phyloP scores from a whole-genome alignment of 345 rosid species.

The Salix udensis region DNA sequence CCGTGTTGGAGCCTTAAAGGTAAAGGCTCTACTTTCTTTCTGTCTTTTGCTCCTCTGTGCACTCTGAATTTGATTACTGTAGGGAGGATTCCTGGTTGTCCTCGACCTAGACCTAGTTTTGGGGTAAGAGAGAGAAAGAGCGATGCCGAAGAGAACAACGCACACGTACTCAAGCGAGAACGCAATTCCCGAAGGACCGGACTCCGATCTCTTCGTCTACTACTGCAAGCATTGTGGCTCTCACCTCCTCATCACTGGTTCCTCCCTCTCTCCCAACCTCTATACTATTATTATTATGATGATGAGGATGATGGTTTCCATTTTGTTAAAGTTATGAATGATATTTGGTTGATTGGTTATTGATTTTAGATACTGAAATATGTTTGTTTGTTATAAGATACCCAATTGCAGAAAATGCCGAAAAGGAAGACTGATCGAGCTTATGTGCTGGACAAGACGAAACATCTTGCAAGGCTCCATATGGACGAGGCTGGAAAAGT shows the following conservation, averaged over 20 bases:
- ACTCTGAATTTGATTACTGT: not conserved
- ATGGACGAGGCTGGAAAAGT: constrained; percentile 74
- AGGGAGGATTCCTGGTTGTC: not conserved
- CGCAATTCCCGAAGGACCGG: constrained; percentile 93
- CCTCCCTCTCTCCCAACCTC: constrained; percentile 12
- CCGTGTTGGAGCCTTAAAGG: not conserved
- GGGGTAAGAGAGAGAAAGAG: not conserved
- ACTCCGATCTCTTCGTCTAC: constrained; percentile 97
- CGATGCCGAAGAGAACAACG: constrained; percentile 98
- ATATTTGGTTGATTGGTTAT: no score
- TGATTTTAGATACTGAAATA: constrained; percentile 27
- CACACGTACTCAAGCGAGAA: constrained; percentile 99
- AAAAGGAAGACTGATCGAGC: constrained; percentile 93
- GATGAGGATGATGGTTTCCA: no score
- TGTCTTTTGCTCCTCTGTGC: not conserved
- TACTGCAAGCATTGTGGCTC: constrained; percentile 98
- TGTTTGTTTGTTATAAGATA: constrained; percentile 53
- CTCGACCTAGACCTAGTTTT: not conserved
- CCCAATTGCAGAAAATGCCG: constrained; percentile 97
- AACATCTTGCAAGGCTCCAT: constrained; percentile 88
- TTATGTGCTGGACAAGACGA: constrained; percentile 79
- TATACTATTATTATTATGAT: not conserved
- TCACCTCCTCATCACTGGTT: constrained; percentile 96
- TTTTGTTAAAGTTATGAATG: not conserved
- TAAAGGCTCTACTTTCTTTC: not conserved